Evolutionary conservation across 2,329 filamentous ascomycete species (phyloP), one percentile per base, ranked within the genome.

Genomic region (Trichoderma cornu-damae): DNA sequence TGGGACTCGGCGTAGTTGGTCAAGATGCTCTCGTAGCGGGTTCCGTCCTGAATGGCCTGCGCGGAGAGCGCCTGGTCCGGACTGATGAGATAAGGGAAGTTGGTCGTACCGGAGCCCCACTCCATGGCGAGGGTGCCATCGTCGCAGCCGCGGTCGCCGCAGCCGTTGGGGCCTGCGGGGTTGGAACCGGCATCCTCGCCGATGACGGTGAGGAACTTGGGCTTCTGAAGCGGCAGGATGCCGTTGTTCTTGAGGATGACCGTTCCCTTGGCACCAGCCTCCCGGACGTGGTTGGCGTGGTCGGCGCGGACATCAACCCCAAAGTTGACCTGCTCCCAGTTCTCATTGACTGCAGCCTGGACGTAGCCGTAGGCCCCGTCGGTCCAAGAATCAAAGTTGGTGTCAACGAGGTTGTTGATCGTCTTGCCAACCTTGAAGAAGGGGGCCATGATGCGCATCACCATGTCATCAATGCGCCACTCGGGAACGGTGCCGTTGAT

Each of bases 351-450:
- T 8, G 79, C 81, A 50, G 72, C 78, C 68, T 96, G 86, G 48
- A 84, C 67, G 59, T 83, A 87, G 42, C 87, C 89, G 63, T 82
- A 88, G 0, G 88, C 92, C 64, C 93, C 85, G 1, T 77, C 74
- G 1, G 87, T 90, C 93, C 93, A 97, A 4, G 90, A 90, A 65
- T 87, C 87, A 73, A 96, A 96, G 78, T 92, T 97, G 71, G 89
- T 84, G 2, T 77, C 74, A 0, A 73, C 70, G 50, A 78, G 71
- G 4, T 72, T 67, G 22, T 75, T 71, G 2, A 84, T 63, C 0
- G 75, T 78, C 61, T 78, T 76, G 51, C 83, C 83, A 35, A 86
- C 82, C 71, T 87, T 87, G 75, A 86, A 88, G 68, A 81, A 84
- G 38, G 84, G 77, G 4, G 85, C 79, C 83, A 88, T 86, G 68